Evolutionary conservation across 164 flowering plant genomes (phyloP).

Genomic region (Macadamia integrifolia): DNA sequence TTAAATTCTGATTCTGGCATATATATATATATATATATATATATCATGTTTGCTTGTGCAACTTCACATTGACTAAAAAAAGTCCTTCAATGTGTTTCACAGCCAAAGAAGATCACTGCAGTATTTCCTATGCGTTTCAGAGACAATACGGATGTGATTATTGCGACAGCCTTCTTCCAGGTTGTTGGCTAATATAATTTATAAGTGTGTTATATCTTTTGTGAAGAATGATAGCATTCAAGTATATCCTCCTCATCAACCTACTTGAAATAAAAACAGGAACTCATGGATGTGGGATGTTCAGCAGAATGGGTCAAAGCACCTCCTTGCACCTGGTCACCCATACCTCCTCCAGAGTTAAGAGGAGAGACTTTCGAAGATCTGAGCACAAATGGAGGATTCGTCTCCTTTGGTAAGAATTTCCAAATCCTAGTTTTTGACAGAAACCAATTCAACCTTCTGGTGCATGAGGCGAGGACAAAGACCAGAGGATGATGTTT

Average conservation of each 20-base stretch:
- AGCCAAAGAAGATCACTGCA: slow-evolving; percentile 58
- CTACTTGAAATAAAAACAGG: neutral
- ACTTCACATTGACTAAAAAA: neutral
- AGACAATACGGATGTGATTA: slow-evolving; percentile 65
- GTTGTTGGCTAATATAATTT: too few relatives aligned
- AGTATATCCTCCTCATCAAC: neutral
- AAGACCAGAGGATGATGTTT: neutral
- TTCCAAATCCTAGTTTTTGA: neutral
- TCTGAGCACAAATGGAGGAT: slow-evolving; percentile 81
- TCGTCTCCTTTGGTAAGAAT: slow-evolving; percentile 70
- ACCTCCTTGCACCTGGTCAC: slow-evolving; percentile 83
- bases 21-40: neutral
- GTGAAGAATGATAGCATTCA: neutral
- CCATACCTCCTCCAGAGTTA: slow-evolving; percentile 83
- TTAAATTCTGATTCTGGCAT: neutral
- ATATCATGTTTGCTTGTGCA: neutral
- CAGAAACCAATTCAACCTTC: neutral
- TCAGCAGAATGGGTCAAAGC: slow-evolving; percentile 48
- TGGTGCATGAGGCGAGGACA: neutral
- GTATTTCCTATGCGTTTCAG: slow-evolving; percentile 80
- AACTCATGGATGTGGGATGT: slow-evolving; percentile 40
- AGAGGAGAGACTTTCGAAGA: slow-evolving; percentile 75
- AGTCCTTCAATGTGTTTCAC: slow-evolving; percentile 14
- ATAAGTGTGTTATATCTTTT: too few relatives aligned
- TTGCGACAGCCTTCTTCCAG: slow-evolving; percentile 21